Percentiles rank a stretch among this genome's conserved stretches.
These are phyloP conservation scores for Didymella exigua DNA, from an alignment of 2,329 filamentous ascomycete species.

Conservation along the genomic window DNA sequence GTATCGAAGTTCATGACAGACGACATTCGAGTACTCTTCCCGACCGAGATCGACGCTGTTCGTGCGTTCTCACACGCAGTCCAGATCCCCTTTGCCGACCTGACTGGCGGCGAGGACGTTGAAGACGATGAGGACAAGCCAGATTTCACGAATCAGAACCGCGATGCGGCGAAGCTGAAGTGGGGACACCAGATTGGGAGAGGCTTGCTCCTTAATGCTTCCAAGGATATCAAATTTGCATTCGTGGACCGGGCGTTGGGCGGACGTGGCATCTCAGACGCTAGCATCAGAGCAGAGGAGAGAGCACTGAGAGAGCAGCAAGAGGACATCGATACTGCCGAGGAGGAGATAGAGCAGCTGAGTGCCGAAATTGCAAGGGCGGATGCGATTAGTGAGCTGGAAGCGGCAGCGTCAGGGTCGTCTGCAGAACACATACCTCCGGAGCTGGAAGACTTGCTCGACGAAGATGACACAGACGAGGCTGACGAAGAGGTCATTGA, in stretches of 20 bases:
- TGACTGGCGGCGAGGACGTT: conserved; percentile 45
- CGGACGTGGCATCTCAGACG: conserved; percentile 57
- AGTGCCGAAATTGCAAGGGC: conserved; percentile 34
- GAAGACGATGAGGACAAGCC: conserved; percentile 37
- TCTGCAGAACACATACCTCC: neutral
- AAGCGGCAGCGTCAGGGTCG: conserved; percentile 4
- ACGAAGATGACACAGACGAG: conserved; percentile 42
- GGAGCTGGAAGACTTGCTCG: conserved; percentile 21
- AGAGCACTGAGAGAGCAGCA: conserved; percentile 46
- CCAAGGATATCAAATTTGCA: conserved; percentile 60
- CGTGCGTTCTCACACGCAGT: conserved; percentile 61
- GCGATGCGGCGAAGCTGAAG: conserved; percentile 54
- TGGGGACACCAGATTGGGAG: conserved; percentile 67
- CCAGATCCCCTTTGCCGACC: conserved; percentile 58
- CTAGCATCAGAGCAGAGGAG: conserved; percentile 50
- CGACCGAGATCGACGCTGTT: conserved; percentile 61
- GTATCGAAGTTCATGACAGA: conserved; percentile 64
- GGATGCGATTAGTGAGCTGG: conserved; percentile 16
- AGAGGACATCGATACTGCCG: conserved; percentile 55
- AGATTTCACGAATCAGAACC: conserved; percentile 48
- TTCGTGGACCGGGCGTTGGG: conserved; percentile 67
- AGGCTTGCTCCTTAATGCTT: conserved; percentile 63
- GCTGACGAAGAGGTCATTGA: conserved; percentile 21
- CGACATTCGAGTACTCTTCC: conserved; percentile 58
- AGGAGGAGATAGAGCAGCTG: conserved; percentile 53